These are phyloP conservation scores for Curvularia eragrostidis DNA, from an alignment of 2,329 filamentous ascomycete genomes.

Conservation along the genomic window DNA sequence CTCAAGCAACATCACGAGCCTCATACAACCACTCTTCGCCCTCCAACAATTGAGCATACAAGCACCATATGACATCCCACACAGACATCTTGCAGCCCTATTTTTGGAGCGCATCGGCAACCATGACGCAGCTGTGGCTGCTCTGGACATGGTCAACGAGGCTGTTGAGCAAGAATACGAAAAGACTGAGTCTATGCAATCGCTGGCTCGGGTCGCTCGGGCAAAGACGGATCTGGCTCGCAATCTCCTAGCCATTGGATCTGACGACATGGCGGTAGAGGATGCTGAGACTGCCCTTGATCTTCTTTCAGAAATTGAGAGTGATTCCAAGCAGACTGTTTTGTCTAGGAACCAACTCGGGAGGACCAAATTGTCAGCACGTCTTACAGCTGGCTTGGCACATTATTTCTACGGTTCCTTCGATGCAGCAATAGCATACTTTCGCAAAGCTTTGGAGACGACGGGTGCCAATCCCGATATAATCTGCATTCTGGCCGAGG, in stretches of 20 bases:
- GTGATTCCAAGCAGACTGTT: constrained; percentile 52
- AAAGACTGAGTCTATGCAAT: constrained; percentile 74
- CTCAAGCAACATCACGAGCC: constrained; percentile 61
- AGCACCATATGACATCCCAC: constrained; percentile 71
- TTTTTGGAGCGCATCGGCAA: constrained; percentile 83
- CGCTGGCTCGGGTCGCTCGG: constrained; percentile 78
- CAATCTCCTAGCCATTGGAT: constrained; percentile 73
- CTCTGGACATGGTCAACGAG: constrained; percentile 70
- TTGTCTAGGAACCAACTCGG: constrained; percentile 69
- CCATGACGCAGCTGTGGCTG: constrained; percentile 66
- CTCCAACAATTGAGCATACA: constrained; percentile 80
- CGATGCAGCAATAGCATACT: constrained; percentile 76
- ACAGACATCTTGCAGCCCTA: constrained; percentile 78
- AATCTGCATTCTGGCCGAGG: constrained; percentile 85
- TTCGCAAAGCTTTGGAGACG: constrained; percentile 80
- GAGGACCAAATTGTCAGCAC: constrained; percentile 79
- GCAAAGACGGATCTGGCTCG: constrained; percentile 87
- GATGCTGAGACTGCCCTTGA: constrained; percentile 82
- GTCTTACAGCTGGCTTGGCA: constrained; percentile 84
- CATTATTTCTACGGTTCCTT: constrained; percentile 73
- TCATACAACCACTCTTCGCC: constrained; percentile 88
- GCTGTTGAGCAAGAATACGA: constrained; percentile 83
- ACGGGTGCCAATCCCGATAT: constrained; percentile 80
- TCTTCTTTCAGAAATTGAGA: constrained; percentile 73
- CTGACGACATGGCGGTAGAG: constrained; percentile 73